Evolutionary conservation across 2,329 filamentous ascomycete species (phyloP).

Genomic region (Cladophialophora psammophila): DNA sequence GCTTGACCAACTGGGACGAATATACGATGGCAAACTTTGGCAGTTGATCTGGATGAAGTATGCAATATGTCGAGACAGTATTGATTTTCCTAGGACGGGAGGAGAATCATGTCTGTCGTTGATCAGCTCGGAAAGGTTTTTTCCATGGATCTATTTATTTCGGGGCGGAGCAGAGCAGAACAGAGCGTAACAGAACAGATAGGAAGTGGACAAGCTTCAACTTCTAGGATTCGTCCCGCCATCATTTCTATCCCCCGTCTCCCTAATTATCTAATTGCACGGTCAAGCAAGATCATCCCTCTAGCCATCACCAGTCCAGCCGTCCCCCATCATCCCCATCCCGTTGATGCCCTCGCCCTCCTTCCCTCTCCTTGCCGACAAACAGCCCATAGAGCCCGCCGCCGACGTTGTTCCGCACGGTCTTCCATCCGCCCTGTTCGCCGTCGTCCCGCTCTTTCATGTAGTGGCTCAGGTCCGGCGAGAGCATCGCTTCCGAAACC

Average conservation of each 20-base stretch:
- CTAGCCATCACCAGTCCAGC: conserved; percentile 18
- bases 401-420: conserved; percentile 28
- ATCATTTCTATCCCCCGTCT: neutral
- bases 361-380: conserved; percentile 23
- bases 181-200: neutral
- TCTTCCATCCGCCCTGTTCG: conserved; percentile 22
- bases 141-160: too few species aligned
- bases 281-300: neutral
- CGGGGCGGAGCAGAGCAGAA: too few species aligned
- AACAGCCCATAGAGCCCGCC: conserved; percentile 32
- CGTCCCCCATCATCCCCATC: conserved; percentile 4
- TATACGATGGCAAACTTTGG: too few species aligned
- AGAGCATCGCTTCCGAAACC: conserved; percentile 25
- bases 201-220: neutral
- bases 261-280: neutral
- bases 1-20: neutral
- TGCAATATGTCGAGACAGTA: neutral
- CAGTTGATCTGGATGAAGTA: neutral
- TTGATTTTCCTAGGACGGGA: too few species aligned
- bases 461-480: conserved; percentile 32
- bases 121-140: neutral
- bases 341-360: neutral
- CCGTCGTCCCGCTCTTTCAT: conserved; percentile 28
- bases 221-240: neutral
- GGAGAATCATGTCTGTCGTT: neutral